Evolutionary conservation across 345 rosid species (phyloP), one percentile per base, ranked within the genome.

Genomic region (Eutrema yunnanense): DNA sequence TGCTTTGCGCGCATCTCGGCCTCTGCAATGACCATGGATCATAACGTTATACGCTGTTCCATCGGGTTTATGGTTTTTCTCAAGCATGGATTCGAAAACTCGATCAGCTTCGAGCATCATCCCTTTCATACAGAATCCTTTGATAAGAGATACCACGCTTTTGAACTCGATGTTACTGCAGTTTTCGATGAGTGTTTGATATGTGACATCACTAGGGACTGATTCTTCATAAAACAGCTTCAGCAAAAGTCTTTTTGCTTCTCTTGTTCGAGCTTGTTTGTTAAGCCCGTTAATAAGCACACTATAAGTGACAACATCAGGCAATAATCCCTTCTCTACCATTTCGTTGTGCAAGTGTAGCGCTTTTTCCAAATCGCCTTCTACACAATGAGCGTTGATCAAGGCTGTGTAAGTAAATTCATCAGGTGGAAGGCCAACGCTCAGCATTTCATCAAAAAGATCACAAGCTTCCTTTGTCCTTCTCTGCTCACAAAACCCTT

Each of bases 121-220:
- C 43, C 96, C 97, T 79, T 90, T 90, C 96, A 87, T 85, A 65
- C 98, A 93, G 72, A 93, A 90, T 16, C 97, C 97, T 78, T 88
- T 93, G 26, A 93, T 68, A 66, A 90, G 96, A 47, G 90, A 89
- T 5, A 82, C 84, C 19, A 43, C 88, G 30, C 85, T 87, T 80
- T 76, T 87, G 57, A 87, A 88, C 74, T 87, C 94, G 37, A 65
- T 73, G 75, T 75, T 84, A 43, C 82, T 54, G 72, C 97, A 90
- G 65, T 78, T 93, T 65, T 88, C 90, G 48, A 90, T 86, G 53
- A 93, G 84, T 6, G 93, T 82, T 27, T 86, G 69, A 57, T 90
- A 90, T 3, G 88, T 86, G 34, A 90, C 84, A 58, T 80, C 84
- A 38, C 76, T 80, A 2, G 98, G 96, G 56, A 93, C 84, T 32